Base-by-base conservation (phyloP, 163 green algal genomes). In the Volvox carteri region DNA sequence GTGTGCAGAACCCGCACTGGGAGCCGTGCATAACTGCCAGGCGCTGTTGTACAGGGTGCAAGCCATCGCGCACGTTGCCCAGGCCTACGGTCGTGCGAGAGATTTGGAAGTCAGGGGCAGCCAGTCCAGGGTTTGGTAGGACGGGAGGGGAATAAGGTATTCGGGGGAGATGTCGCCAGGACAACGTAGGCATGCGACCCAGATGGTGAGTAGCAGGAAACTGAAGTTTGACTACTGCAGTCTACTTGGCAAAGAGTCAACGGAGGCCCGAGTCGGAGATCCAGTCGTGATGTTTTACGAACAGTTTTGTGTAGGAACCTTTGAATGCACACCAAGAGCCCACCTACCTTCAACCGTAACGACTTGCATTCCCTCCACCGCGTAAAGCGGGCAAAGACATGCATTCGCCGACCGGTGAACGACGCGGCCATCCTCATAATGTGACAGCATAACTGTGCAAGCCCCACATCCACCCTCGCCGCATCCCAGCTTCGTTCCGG, bases 1-100 rank as follows among this genome's bases (percentile, higher is more conserved):
- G 98, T 6, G 98, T 99, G 95, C 98, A 99, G 93, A 99, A 99
- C 37, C 98, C 98, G 92, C 98, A 99, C 93, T 99, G 98, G 1
- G 93, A 97, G 78, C 98, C 98, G 92, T 99, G 98, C 30, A 97
- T 94, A n/a, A 95, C 93, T 33, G 97, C 94, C 39, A 99, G 94
- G 0, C 92, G 90, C 78, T 96, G 93, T 87, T 99, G 97, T 9
- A 99, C 94, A 0, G 98, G 98, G 92, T 99, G 98, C 90, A 99
- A 91, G 0, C 97, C 98, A 2, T 95, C 91, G 1, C 95, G 90
- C 8, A 89, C 68, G 89, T 95, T 99, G 73, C 98, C 98, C 46
- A 99, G 96, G 28, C 97, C 96, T 97, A 91, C 0, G 46, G 35
- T 8, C 62, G n/a, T n/a, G 56, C 19, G 16, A 67, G 56, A 23